Base-by-base conservation (phyloP, 495 filamentous ascomycete genomes). In the Podospora didyma region DNA sequence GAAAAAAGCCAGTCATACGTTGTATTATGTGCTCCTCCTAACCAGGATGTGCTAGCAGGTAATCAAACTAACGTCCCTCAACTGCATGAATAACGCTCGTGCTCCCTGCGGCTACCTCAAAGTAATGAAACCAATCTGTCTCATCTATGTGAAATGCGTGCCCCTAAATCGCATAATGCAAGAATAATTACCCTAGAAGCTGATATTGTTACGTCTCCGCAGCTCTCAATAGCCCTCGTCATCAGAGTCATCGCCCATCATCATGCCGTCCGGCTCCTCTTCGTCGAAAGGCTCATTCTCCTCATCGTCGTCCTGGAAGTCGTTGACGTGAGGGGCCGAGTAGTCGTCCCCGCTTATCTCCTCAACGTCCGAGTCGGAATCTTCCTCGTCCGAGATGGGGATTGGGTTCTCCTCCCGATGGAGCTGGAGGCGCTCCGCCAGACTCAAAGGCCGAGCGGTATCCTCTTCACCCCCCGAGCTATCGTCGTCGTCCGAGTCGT, bases 271-370 rank as follows among this genome's bases (percentile, higher is more conserved):
- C 11, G 31, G 34, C 19, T 58, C 54, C 0, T 23, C 53, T 0
- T 44, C 47, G 7, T 31, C 35, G 4, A 20, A 45, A 3, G 41
- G 17, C 20, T 54, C 53, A 7, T 54, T 54, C 0, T 37, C 58
- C 22, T 57, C 58, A 23, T 63, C 61, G 34, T 63, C 61, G 41
- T 59, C 58, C n/a, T 63, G 57, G 4, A 57, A 63, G 17, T 60
- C 53, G 1, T 45, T 53, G 16, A 57, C 60, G 19, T 54, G 24
- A 14, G 46, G 37, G 12, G 51, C 56, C 42, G 48, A 51, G 17
- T 54, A 59, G 49, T 60, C 57, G 14, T 60, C 57, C 1, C 37
- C 57, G 3, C 11, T 19, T 46, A 44, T 51, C 23, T 57, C 58
- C 2, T 61, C 54, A 3, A 42, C 19, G 3, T 54, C 51, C n/a